Conservation (phyloP, 2,329 filamentous ascomycete species). For the Venturia asperata region DNA sequence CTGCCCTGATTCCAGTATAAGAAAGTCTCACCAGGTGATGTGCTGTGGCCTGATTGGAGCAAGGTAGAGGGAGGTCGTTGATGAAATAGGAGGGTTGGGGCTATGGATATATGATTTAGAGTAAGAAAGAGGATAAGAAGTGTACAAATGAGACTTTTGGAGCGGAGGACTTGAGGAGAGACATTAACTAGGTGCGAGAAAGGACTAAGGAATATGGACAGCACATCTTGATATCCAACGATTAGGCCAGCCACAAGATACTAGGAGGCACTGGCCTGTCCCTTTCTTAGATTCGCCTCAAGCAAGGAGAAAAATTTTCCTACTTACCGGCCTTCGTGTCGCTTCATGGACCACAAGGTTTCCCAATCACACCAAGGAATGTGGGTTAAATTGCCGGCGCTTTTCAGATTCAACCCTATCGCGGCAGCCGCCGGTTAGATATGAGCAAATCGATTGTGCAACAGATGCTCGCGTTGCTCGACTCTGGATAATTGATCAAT, state of each 20-base stretch:
- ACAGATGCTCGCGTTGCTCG: background rate
- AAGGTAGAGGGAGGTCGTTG: no score
- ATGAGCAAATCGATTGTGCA: background rate
- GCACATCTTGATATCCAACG: background rate
- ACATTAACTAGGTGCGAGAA: background rate
- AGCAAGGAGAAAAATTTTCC: background rate
- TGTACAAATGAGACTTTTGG: background rate
- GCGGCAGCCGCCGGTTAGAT: background rate
- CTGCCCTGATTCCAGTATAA: background rate
- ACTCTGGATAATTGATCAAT: background rate
- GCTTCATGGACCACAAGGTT: background rate
- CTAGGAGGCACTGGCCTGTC: background rate
- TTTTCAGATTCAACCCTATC: background rate
- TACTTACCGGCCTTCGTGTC: background rate
- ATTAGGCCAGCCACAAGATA: background rate
- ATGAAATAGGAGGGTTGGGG: no score
- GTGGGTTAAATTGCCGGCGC: background rate
- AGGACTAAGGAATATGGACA: background rate
- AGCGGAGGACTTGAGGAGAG: background rate
- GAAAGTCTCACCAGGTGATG: background rate
- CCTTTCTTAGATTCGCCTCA: slow-evolving; percentile 2
- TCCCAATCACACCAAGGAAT: background rate
- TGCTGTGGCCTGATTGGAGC: background rate
- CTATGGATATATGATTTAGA: no score
- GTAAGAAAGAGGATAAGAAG: background rate